Evolutionary conservation across 495 filamentous ascomycete genomes (phyloP).

Genomic region (Penicillium bovifimosum): DNA sequence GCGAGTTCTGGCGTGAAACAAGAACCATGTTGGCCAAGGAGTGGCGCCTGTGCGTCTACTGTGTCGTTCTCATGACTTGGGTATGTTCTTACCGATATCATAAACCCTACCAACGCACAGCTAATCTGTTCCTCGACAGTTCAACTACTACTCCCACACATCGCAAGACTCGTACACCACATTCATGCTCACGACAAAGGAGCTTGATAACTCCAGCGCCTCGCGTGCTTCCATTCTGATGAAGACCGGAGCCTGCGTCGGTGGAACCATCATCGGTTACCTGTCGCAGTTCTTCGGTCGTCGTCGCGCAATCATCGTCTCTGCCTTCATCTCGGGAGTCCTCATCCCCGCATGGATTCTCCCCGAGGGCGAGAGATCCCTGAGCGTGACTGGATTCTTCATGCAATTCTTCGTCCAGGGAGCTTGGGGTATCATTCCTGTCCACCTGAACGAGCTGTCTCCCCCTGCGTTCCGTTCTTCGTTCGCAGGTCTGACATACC

Average conservation of each 20-base stretch:
- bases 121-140: constrained; percentile 6
- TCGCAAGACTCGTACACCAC: constrained; percentile 74
- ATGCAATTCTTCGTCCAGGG: constrained; percentile 77
- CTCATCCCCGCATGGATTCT: constrained; percentile 72
- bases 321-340: constrained; percentile 49
- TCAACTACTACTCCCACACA: constrained; percentile 60
- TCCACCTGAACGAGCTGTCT: constrained; percentile 73
- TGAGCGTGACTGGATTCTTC: constrained; percentile 66
- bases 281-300: constrained; percentile 67
- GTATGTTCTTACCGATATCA: constrained; percentile 30
- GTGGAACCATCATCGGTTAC: constrained; percentile 68
- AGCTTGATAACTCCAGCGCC: constrained; percentile 52
- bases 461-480: constrained; percentile 67
- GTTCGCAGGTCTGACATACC: constrained; percentile 51
- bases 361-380: constrained; percentile 46
- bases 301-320: constrained; percentile 56
- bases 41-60: constrained; percentile 68
- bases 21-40: constrained; percentile 58
- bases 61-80: constrained; percentile 67
- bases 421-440: constrained; percentile 72
- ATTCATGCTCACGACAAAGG: constrained; percentile 64
- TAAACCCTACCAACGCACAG: not conserved
- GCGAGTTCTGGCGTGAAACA: constrained; percentile 56
- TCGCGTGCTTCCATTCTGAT: constrained; percentile 67
- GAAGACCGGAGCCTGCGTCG: constrained; percentile 68